These are phyloP conservation scores for Scenedesmus sp. DNA, from an alignment of 163 green algal species.

Conservation along the genomic window DNA sequence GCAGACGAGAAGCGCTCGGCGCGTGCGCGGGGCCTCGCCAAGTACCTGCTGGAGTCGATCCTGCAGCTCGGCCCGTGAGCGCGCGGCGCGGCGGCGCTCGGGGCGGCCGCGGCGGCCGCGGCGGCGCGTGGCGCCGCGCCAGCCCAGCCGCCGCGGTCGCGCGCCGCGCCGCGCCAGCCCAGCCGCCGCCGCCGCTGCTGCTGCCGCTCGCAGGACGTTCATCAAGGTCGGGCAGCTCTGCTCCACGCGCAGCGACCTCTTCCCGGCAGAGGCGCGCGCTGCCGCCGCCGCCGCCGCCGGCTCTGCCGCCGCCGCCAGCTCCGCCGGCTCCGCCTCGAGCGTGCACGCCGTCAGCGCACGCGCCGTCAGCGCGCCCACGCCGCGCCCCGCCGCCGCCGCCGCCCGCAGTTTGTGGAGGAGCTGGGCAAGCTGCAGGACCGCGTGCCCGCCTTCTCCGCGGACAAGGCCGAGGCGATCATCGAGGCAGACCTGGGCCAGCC, in stretches of 20 bases:
- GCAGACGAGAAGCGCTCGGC: conserved; percentile 70
- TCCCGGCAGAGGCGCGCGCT: conserved; percentile 77
- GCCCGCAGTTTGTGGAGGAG: conserved; percentile 84
- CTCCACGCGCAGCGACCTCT: conserved; percentile 82
- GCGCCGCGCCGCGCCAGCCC: too few species aligned
- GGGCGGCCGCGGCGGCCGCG: too few species aligned
- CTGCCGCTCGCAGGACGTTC: too few species aligned
- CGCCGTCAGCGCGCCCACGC: too few species aligned
- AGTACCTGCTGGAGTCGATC: conserved; percentile 79
- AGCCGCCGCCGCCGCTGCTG: too few species aligned
- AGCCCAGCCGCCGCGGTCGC: too few species aligned
- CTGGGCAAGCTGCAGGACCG: conserved; percentile 92
- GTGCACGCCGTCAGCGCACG: too few species aligned
- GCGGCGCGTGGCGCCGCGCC: too few species aligned
- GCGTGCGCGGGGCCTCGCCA: conserved; percentile 62
- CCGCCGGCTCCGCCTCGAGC: neutral
- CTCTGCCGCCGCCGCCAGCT: conserved; percentile 12
- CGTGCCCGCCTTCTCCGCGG: conserved; percentile 86
- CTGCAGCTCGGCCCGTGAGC: conserved; percentile 85
- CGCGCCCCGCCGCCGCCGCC: too few species aligned
- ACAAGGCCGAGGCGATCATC: conserved; percentile 81
- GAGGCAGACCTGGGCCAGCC: conserved; percentile 81
- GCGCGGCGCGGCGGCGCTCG: too few species aligned
- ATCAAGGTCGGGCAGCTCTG: conserved; percentile 88
- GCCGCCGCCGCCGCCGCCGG: conserved; percentile 3